Percentiles rank a stretch among this genome's conserved stretches.
Evolutionary conservation across 768 basidiomycete species (phyloP).

Genomic region (Boletellus emodensis): DNA sequence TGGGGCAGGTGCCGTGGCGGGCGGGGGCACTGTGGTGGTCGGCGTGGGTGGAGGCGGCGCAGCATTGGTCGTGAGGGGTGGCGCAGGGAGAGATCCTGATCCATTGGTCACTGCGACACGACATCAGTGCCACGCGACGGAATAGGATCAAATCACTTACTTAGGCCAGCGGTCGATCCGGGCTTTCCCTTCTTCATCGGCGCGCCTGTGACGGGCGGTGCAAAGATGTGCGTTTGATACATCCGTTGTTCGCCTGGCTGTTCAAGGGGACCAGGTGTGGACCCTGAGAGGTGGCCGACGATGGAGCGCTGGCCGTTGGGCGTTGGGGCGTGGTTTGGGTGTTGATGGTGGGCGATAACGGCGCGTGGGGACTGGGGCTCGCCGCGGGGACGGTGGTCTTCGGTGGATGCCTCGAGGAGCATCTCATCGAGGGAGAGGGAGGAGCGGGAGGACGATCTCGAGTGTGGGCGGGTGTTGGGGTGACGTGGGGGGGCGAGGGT

Average conservation of each 20-base stretch:
- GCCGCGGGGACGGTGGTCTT: too few species aligned
- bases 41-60: conserved; percentile 18
- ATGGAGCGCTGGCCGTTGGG: too few species aligned
- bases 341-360: conserved; percentile 28
- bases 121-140: conserved; percentile 13
- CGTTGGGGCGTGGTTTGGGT: neutral
- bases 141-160: conserved; percentile 16
- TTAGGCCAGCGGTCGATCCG: conserved; percentile 15
- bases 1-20: neutral
- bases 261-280: too few species aligned
- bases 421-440: conserved; percentile 45
- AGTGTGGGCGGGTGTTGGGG: conserved; percentile 13
- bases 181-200: neutral
- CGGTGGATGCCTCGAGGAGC: conserved; percentile 39
- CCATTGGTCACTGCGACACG: conserved; percentile 18
- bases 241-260: too few species aligned
- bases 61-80: conserved; percentile 8
- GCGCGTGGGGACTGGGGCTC: too few species aligned
- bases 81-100: conserved; percentile 14
- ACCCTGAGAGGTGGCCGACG: too few species aligned
- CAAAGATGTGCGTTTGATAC: too few species aligned
- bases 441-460: conserved; percentile 35
- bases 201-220: too few species aligned
- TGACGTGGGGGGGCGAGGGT: conserved; percentile 9
- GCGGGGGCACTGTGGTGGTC: conserved; percentile 5